phyloP scores from a whole-genome alignment of 305 asterid species.

The Rubia peregrina region DNA sequence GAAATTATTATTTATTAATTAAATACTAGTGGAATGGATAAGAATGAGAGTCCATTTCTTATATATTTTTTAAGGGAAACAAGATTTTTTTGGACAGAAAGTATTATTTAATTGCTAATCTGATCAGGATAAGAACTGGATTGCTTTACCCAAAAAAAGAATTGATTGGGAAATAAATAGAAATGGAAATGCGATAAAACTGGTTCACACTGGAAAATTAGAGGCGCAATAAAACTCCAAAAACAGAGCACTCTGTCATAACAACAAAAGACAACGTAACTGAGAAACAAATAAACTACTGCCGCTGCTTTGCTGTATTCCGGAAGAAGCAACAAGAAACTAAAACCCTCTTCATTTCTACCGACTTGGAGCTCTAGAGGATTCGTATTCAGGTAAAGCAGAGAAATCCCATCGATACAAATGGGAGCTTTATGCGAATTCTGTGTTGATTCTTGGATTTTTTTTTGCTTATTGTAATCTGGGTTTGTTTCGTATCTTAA shows the following conservation, averaged over 20 bases:
- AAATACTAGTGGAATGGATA: no score
- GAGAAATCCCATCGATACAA: background rate
- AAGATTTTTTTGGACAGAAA: background rate
- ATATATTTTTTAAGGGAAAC: no score
- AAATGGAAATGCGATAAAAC: constrained; percentile 3
- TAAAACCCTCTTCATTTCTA: background rate
- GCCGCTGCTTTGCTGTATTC: background rate
- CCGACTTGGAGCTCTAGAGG: background rate
- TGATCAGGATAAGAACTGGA: background rate
- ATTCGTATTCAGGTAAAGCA: constrained; percentile 8
- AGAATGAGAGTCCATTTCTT: no score
- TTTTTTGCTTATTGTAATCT: background rate
- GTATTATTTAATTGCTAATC: background rate
- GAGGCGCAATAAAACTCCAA: constrained; percentile 5
- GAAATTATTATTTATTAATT: no score
- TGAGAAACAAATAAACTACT: background rate
- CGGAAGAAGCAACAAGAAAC: background rate
- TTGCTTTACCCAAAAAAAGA: background rate
- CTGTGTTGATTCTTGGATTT: background rate
- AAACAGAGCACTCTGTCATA: constrained; percentile 7
- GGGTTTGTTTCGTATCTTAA: constrained; percentile 9
- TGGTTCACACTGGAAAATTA: constrained; percentile 9
- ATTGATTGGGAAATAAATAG: background rate
- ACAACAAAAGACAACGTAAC: constrained; percentile 8
- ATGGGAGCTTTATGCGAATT: background rate